These are phyloP conservation scores for Paramyrothecium sp. DNA, from an alignment of 2,329 filamentous ascomycete species.

Conservation along the genomic window DNA sequence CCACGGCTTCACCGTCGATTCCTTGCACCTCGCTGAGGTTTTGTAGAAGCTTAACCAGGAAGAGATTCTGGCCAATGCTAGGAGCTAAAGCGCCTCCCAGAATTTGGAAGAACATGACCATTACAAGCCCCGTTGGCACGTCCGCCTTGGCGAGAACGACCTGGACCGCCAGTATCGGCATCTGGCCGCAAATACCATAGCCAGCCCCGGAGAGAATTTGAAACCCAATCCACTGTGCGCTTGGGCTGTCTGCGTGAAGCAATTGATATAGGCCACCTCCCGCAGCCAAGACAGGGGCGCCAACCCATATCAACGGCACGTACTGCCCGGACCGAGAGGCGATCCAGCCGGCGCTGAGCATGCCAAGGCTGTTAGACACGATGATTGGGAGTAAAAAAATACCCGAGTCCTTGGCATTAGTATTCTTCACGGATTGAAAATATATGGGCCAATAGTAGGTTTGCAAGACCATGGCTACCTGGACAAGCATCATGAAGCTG, in stretches of 20 bases:
- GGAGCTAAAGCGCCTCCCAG: constrained; percentile 34
- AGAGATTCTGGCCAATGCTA: constrained; percentile 16
- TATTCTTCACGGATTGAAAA: constrained; percentile 19
- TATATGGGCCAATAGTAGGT: constrained; percentile 16
- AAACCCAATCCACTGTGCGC: constrained; percentile 40
- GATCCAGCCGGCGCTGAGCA: constrained; percentile 8
- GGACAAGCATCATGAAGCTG: constrained; percentile 14
- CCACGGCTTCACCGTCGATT: constrained; percentile 8
- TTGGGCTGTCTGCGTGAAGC: constrained; percentile 26
- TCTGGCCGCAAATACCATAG: constrained; percentile 39
- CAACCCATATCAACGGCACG: constrained; percentile 17
- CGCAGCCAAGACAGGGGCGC: constrained; percentile 10
- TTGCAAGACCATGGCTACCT: constrained; percentile 18
- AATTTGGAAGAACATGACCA: constrained; percentile 42
- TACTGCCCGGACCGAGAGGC: constrained; percentile 15
- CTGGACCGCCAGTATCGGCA: constrained; percentile 40
- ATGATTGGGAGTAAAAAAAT: constrained; percentile 15
- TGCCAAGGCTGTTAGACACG: constrained; percentile 11
- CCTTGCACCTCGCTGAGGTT: constrained; percentile 6
- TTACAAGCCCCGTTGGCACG: constrained; percentile 40
- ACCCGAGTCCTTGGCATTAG: constrained; percentile 11
- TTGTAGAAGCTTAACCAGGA: constrained; percentile 10
- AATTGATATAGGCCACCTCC: constrained; percentile 12
- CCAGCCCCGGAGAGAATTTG: constrained; percentile 41
- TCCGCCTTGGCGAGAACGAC: constrained; percentile 37